Evolutionary conservation across 805 yeast species (phyloP), one percentile per base, ranked within the genome.

Genomic region (Saccharomycopsis oosterbeekiorum): DNA sequence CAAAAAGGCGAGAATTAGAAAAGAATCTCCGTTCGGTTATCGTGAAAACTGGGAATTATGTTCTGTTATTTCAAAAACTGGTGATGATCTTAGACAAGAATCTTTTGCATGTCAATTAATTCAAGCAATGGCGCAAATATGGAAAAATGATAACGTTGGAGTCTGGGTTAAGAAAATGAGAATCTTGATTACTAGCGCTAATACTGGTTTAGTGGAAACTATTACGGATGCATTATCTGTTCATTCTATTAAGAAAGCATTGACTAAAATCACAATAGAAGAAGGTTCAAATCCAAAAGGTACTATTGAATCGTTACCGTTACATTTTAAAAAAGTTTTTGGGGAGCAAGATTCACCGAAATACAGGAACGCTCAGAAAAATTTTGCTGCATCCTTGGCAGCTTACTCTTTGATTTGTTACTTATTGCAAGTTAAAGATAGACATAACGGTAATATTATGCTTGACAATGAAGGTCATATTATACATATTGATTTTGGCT

Each of bases 361-460:
- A 60, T 89, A 84, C 73, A 82, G 78, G 68, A 77, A 80, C 60
- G 97, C 98, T 0, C 96, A 91, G 69, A 86, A 84, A 55, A 88
- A 87, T 66, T 94, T 94, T 73, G 88, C 96, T 1, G 78, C 80
- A 57, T 89, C 97, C 19, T 76, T 94, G 66, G 98, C 99, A 0
- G 87, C 96, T 0, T 94, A 93, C 73, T 91, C 97, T 0, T 84
- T 94, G 17, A 85, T 94, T 40, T 90, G 97, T 64, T 94, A 91
- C 67, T 75, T 93, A 50, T 76, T 94, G 57, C 98, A 93, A 74
- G 89, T 94, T 63, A 94, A 94, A 71, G 99, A 94, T 73, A 82
- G 99, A 67, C 99, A 93, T 70, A 93, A 93, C 70, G 99, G 99
- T 69, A 94, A 94, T 71, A 92, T 94, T 62, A 93, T 94, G 99